Evolutionary conservation across 2,329 filamentous ascomycete genomes (phyloP), one percentile per base, ranked within the genome.

Genomic region (Neoscytalidium dimidiatum): DNA sequence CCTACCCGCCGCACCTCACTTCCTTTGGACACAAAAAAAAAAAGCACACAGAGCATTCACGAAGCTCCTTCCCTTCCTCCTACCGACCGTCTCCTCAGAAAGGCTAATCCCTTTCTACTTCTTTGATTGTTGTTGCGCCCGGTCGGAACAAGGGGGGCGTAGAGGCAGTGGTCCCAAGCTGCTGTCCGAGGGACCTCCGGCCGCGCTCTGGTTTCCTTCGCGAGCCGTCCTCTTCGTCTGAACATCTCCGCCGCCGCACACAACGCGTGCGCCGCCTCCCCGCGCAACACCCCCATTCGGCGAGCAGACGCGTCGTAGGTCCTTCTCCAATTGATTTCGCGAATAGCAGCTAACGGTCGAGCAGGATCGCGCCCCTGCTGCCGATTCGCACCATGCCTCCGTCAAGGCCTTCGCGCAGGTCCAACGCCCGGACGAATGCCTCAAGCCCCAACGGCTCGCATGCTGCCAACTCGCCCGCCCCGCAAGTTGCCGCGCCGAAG

Each of bases 361-460:
- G 33, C 65, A 66, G 65, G 56, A 62, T 48, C 62, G 62, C 65
- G 65, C 64, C 49, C 51, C 52, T 49, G 62, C 49, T 57, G 62
- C 56, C 46, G 41, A 44, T 41, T 49, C 52, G 35, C 51, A 63
- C 58, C 33, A 71, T 70, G 69, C 74, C 77, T 70, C 71, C 76
- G 65, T 71, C 76, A 68, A 75, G 77, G 67, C 75, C 77, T 68
- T 68, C 73, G 68, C 70, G 74, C 66, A 73, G 74, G 71, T 72
- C 71, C 68, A 70, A 64, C 65, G 66, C 66, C 72, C 56, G 56
- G 56, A 46, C 56, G 56, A 60, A 28, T 46, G 56, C 56, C 26
- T 60, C 38, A 28, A 60, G 56, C 41, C 56, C 56, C n/a, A 28
- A 46, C n/a, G 56, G 56, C 41, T 60, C 56, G 38, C 41, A 60